These are phyloP conservation scores for Penicillium italicum DNA, from an alignment of 2,329 filamentous ascomycete genomes.

Conservation along the genomic window DNA sequence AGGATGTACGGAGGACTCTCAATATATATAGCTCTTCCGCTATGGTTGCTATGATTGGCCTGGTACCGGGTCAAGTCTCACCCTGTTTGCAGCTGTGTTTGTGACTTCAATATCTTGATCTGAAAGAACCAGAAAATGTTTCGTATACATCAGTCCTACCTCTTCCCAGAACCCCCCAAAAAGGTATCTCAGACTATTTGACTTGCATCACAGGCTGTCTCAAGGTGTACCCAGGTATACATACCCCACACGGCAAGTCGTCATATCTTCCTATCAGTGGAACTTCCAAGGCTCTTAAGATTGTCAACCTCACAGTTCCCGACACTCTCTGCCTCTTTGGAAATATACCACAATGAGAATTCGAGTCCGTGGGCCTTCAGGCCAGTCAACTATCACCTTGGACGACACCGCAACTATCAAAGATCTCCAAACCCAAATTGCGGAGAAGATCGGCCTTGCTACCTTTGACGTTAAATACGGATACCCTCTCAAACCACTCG, in stretches of 20 bases:
- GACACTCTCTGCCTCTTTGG: neutral
- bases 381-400: conserved; percentile 67
- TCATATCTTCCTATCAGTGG: conserved; percentile 10
- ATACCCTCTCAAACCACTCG: conserved; percentile 67
- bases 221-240: neutral
- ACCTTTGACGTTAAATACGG: conserved; percentile 78
- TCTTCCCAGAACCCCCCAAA: neutral
- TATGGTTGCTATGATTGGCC: neutral
- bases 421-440: conserved; percentile 44
- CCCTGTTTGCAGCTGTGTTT: neutral
- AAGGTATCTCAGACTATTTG: neutral
- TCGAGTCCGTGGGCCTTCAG: conserved; percentile 70
- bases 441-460: conserved; percentile 60
- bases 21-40: neutral
- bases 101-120: too few relatives aligned
- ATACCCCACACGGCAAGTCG: conserved; percentile 11
- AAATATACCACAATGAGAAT: conserved; percentile 57
- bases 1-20: neutral
- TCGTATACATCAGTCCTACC: neutral
- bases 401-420: conserved; percentile 58
- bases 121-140: neutral
- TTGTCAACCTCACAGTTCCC: neutral
- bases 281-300: neutral
- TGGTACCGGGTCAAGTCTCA: neutral
- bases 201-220: neutral